Evolutionary conservation across 2,329 filamentous ascomycete species (phyloP).

Genomic region (Mycocentrospora acerina): DNA sequence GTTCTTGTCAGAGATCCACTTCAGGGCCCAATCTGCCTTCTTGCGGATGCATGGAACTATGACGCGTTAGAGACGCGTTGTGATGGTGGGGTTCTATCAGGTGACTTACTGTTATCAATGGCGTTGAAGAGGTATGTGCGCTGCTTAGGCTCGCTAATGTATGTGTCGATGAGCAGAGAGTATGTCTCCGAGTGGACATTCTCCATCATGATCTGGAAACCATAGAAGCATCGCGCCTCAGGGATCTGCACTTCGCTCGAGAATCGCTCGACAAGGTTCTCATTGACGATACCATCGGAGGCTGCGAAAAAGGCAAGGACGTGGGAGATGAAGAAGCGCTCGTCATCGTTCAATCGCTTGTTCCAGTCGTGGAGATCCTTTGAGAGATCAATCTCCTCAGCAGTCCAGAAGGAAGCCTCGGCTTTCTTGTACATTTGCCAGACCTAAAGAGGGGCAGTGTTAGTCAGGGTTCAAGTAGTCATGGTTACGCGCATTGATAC

Average conservation of each 20-base stretch:
- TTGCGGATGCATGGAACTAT: conserved; percentile 92
- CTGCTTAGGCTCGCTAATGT: conserved; percentile 97
- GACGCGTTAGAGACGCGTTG: conserved; percentile 30
- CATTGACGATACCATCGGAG: conserved; percentile 98
- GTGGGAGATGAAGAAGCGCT: conserved; percentile 97
- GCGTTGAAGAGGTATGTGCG: conserved; percentile 95
- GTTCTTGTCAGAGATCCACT: conserved; percentile 90
- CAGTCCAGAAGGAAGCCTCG: conserved; percentile 99
- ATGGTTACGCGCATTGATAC: conserved; percentile 59
- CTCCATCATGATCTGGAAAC: conserved; percentile 99
- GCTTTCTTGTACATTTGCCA: conserved; percentile 99
- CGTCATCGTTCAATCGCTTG: conserved; percentile 93
- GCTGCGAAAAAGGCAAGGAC: conserved; percentile 99
- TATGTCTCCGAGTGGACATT: conserved; percentile 99
- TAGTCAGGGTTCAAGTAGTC: conserved; percentile 22
- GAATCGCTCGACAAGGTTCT: conserved; percentile 98
- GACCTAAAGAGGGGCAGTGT: conserved; percentile 62
- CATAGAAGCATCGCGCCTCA: conserved; percentile 99
- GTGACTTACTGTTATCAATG: conserved; percentile 84
- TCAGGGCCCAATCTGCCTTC: conserved; percentile 97
- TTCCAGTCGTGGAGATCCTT: conserved; percentile 99
- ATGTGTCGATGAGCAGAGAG: conserved; percentile 97
- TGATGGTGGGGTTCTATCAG: neutral
- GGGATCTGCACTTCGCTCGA: conserved; percentile 95
- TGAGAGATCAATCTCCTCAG: conserved; percentile 97